These are phyloP conservation scores for Penicillium coprophilum DNA, from an alignment of 495 filamentous ascomycete species.

Conservation along the genomic window DNA sequence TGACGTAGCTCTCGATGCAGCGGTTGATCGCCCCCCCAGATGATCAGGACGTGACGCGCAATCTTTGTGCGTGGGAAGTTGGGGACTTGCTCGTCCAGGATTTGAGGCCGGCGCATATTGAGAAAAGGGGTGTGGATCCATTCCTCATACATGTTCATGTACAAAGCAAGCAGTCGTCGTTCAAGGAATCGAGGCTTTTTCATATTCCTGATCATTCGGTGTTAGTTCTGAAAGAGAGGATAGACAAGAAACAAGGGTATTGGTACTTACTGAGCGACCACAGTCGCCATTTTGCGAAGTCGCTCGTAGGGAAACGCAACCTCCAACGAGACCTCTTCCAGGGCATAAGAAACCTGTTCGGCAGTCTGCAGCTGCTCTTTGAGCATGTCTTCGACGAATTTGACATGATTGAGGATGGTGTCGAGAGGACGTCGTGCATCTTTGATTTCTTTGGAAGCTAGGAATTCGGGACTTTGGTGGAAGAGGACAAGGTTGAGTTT, in stretches of 20 bases:
- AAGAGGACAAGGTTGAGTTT: constrained; percentile 28
- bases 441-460: constrained; percentile 9
- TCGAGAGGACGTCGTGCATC: constrained; percentile 11
- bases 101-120: constrained; percentile 17
- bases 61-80: constrained; percentile 6
- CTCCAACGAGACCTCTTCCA: constrained; percentile 7
- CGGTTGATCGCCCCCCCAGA: constrained; percentile 25
- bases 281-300: constrained; percentile 19
- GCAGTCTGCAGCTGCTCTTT: constrained; percentile 11
- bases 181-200: constrained; percentile 25
- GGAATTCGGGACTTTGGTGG: constrained; percentile 11
- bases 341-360: neutral
- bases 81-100: neutral
- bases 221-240: neutral
- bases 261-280: constrained; percentile 25
- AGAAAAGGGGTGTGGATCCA: constrained; percentile 33
- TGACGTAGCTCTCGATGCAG: constrained; percentile 22
- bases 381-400: constrained; percentile 18
- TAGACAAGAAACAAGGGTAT: neutral
- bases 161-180: constrained; percentile 23
- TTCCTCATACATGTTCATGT: constrained; percentile 29
- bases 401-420: constrained; percentile 11
- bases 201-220: constrained; percentile 19
- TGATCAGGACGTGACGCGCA: constrained; percentile 15
- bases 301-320: constrained; percentile 7